Evolutionary conservation across 2,329 filamentous ascomycete genomes (phyloP), one percentile per base, ranked within the genome.

Genomic region (Hymenoscyphus linearis): DNA sequence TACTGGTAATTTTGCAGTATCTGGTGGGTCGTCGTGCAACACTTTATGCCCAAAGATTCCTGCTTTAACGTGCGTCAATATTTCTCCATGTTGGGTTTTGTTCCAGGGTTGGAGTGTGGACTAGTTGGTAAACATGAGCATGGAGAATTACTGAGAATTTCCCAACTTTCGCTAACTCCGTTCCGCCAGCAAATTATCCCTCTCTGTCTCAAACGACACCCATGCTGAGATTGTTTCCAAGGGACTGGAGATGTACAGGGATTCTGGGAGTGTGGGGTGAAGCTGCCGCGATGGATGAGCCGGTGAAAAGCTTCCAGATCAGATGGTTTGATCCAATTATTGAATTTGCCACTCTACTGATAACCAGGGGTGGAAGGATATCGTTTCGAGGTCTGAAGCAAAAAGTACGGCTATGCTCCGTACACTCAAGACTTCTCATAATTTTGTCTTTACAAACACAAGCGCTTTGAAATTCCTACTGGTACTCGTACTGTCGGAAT

Each of bases 191-290:
- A 47, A 47, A 25, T 50, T 18, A 13, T 22, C 52, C 44, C 44
- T 36, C 16, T 37, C 54, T 55, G 44, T 55, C 62, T 57, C 60
- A 58, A 34, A 57, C 57, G 40, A 50, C 52, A 47, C 60, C 61
- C 61, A 58, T 65, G 65, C 61, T 58, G 62, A 62, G 62, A 62
- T 56, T 58, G 58, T 65, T 64, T 65, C 65, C 65, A 65, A 62
- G 60, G 60, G 59, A 52, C 34, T 62, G 65, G 58, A 31, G 52
- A 25, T 57, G 54, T 27, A 27, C 36, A 40, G 26, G 31, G 27
- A 27, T 44, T 7, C n/a, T 50, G 7, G 7, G 35, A 54, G 36
- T 47, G 55, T 58, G 55, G 55, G 50, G 50, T 58, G 55, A 57
- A 57, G 47, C 50, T 44, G 59, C 50, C 55, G 27, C 16, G 54